A percentile compares a stretch with the other conserved stretches of the same genome.
Evolutionary conservation across 2,329 filamentous ascomycete species (phyloP).

Genomic region (Aspergillus sp.): DNA sequence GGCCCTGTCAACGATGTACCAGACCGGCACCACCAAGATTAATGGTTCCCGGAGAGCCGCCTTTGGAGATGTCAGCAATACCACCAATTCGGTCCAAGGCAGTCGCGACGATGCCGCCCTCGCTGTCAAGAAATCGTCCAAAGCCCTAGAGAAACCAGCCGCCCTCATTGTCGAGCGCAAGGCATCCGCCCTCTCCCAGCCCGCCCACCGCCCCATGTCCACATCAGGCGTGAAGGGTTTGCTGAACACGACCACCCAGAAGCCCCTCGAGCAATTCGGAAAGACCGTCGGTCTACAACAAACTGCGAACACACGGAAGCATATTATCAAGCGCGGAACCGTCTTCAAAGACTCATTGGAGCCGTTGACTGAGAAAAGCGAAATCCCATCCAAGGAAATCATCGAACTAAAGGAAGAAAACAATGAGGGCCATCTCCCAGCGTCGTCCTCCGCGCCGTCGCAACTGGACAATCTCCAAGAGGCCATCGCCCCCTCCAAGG

Average conservation of each 20-base stretch:
- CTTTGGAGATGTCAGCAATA: conserved; percentile 81
- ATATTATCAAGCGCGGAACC: conserved; percentile 51
- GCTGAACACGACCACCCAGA: conserved; percentile 33
- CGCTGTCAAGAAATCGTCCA: conserved; percentile 44
- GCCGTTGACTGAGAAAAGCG: conserved; percentile 31
- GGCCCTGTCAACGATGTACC: conserved; percentile 56
- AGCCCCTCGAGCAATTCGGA: conserved; percentile 29
- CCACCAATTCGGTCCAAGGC: conserved; percentile 36
- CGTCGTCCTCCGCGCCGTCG: conserved; percentile 10
- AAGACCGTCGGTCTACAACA: conserved; percentile 32
- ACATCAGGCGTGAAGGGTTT: conserved; percentile 38
- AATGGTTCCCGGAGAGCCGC: conserved; percentile 69
- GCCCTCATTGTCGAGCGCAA: conserved; percentile 38
- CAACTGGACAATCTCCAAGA: conserved; percentile 14
- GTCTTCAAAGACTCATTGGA: conserved; percentile 53
- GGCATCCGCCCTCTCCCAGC: conserved; percentile 50
- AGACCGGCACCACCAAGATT: conserved; percentile 57
- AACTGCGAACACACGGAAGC: conserved; percentile 45
- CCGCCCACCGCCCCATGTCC: conserved; percentile 60
- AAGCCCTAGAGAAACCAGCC: conserved; percentile 28
- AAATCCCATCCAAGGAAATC: conserved; percentile 30
- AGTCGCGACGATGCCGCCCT: conserved; percentile 58
- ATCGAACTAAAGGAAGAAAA: conserved; percentile 19
- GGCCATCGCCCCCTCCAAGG: conserved; percentile 6
- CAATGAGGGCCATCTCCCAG: conserved; percentile 12